Conservation (phyloP, 768 basidiomycete genomes). For the Hypholoma sublateritium region DNA sequence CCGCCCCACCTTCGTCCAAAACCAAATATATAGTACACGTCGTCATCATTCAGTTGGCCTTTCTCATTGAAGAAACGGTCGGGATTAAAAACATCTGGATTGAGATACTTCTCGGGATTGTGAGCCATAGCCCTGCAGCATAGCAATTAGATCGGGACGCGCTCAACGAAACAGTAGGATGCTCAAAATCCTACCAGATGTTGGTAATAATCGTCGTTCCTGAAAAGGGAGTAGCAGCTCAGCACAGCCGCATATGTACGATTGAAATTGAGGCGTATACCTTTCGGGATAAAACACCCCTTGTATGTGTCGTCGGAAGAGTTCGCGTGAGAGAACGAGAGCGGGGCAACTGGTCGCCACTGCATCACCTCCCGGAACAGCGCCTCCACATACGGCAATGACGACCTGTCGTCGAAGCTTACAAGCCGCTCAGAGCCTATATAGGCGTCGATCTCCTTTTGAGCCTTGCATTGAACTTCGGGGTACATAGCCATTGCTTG, state of each 20-base stretch:
- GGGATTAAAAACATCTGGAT: background rate
- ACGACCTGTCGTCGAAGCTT: background rate
- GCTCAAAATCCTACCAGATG: too few relatives aligned
- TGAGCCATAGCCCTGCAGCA: conserved; percentile 1
- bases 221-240: too few relatives aligned
- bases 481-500: background rate
- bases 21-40: background rate
- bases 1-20: conserved; percentile 6
- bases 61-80: background rate
- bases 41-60: background rate
- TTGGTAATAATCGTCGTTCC: background rate
- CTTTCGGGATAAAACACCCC: conserved; percentile 4
- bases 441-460: background rate
- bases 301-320: conserved; percentile 1
- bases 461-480: background rate
- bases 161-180: too few relatives aligned
- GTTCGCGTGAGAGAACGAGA: background rate
- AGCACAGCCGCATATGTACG: too few relatives aligned
- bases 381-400: background rate
- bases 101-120: background rate
- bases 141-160: too few relatives aligned
- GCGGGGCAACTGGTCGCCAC: background rate
- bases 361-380: background rate
- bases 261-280: background rate
- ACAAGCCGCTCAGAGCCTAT: background rate